These are phyloP conservation scores for Rhododendron molle DNA, from an alignment of 148 eudicot genomes.

Conservation along the genomic window DNA sequence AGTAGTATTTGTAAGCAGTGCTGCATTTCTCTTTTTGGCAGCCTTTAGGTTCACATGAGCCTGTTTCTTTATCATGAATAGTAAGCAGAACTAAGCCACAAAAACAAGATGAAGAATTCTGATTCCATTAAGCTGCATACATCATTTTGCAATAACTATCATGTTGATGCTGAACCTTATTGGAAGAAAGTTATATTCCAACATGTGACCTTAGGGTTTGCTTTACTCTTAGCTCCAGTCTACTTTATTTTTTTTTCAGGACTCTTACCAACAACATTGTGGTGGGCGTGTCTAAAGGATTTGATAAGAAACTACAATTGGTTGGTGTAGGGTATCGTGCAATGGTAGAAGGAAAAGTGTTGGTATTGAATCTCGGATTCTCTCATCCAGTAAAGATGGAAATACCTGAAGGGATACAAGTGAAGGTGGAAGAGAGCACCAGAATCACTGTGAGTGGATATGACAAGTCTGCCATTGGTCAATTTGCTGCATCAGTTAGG, in stretches of 20 bases:
- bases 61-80: background rate
- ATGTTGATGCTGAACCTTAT: background rate
- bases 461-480: conserved; percentile 76
- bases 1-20: background rate
- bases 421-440: conserved; percentile 85
- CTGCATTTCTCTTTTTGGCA: background rate
- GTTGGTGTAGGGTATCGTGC: conserved; percentile 96
- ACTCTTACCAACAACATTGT: conserved; percentile 92
- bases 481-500: conserved; percentile 84
- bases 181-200: background rate
- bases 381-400: conserved; percentile 85
- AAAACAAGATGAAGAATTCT: background rate
- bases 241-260: conserved; percentile 34
- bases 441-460: conserved; percentile 66
- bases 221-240: conserved; percentile 3
- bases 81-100: background rate
- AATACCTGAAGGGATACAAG: conserved; percentile 59
- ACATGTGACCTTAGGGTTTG: background rate
- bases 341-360: conserved; percentile 62
- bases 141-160: background rate
- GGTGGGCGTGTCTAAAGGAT: conserved; percentile 86
- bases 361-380: conserved; percentile 78
- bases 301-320: conserved; percentile 79
- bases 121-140: background rate
- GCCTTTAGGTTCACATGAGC: background rate